Conservation (phyloP, 2,329 filamentous ascomycete genomes). For the Penicillium sp. region DNA sequence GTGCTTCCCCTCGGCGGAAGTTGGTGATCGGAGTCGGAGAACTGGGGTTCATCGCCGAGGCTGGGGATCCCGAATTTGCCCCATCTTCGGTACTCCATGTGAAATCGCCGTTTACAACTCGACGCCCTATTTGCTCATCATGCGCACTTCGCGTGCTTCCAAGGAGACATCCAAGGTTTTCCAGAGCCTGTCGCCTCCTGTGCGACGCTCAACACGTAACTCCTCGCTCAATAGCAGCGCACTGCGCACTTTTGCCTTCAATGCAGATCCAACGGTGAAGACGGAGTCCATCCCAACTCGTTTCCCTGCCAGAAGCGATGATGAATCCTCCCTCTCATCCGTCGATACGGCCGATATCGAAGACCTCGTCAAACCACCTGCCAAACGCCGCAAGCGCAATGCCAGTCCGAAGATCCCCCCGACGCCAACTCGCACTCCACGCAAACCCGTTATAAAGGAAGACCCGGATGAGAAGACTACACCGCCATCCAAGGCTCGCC, state of each 20-base stretch:
- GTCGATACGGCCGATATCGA: slow-evolving; percentile 52
- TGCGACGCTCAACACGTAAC: slow-evolving; percentile 46
- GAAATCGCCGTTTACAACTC: slow-evolving; percentile 8
- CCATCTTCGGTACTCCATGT: slow-evolving; percentile 17
- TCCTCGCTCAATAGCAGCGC: slow-evolving; percentile 22
- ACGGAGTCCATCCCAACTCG: slow-evolving; percentile 28
- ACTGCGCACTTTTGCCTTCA: slow-evolving; percentile 27
- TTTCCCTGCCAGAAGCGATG: slow-evolving; percentile 21
- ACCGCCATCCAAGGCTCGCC: slow-evolving; percentile 33
- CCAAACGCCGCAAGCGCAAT: slow-evolving; percentile 49
- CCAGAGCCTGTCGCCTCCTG: slow-evolving; percentile 41
- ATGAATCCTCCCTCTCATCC: slow-evolving; percentile 35
- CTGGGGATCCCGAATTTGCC: slow-evolving; percentile 14
- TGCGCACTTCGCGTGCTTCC: slow-evolving; percentile 57
- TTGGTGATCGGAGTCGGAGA: slow-evolving; percentile 6
- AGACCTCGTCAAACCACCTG: slow-evolving; percentile 44
- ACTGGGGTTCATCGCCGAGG: slow-evolving; percentile 19
- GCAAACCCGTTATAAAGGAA: slow-evolving; percentile 17
- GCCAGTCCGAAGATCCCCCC: slow-evolving; percentile 25
- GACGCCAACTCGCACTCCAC: slow-evolving; percentile 14
- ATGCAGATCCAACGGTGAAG: slow-evolving; percentile 12
- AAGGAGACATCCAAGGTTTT: slow-evolving; percentile 56
- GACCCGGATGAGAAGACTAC: slow-evolving; percentile 19
- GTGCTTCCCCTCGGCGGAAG: slow-evolving; percentile 1
- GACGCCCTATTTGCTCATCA: slow-evolving; percentile 23